Evolutionary conservation across 108 stramenopile species (phyloP).

Genomic region (Cyclotella baltica): DNA sequence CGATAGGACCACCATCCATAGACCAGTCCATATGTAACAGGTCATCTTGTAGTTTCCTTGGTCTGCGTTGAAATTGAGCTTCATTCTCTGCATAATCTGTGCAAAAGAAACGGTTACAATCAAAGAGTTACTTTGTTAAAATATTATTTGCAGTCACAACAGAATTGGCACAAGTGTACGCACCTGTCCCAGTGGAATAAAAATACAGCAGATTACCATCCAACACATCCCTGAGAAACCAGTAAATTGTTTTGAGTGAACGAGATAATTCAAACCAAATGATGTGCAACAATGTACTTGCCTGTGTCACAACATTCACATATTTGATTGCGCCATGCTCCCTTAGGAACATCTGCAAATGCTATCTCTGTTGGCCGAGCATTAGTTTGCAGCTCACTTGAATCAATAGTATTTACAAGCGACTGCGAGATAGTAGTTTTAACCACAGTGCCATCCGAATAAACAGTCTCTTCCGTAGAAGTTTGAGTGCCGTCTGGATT

Average conservation of each 20-base stretch:
- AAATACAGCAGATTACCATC: background rate
- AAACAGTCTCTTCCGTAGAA: slow-evolving; percentile 2
- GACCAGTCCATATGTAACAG: slow-evolving; percentile 8
- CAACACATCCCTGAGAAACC: slow-evolving; percentile 5
- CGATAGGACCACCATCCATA: background rate
- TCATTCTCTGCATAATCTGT: slow-evolving; percentile 15
- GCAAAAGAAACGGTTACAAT: no score
- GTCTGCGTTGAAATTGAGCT: background rate
- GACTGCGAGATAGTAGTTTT: background rate
- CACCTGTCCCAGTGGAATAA: slow-evolving; percentile 5
- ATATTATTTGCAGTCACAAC: no score
- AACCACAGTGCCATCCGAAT: slow-evolving; percentile 7
- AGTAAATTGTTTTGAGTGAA: background rate
- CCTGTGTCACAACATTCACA: background rate
- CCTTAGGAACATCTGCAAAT: slow-evolving; percentile 4
- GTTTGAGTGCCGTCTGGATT: slow-evolving; percentile 20
- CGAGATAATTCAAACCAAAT: background rate
- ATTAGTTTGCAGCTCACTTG: background rate
- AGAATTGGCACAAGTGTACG: no score
- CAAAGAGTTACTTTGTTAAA: no score
- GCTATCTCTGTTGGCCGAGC: background rate
- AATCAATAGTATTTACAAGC: background rate
- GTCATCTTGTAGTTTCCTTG: background rate
- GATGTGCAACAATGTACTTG: background rate
- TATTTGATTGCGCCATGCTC: background rate